phyloP scores from a whole-genome alignment of 164 flowering plant species.

The Dillenia turbinata region DNA sequence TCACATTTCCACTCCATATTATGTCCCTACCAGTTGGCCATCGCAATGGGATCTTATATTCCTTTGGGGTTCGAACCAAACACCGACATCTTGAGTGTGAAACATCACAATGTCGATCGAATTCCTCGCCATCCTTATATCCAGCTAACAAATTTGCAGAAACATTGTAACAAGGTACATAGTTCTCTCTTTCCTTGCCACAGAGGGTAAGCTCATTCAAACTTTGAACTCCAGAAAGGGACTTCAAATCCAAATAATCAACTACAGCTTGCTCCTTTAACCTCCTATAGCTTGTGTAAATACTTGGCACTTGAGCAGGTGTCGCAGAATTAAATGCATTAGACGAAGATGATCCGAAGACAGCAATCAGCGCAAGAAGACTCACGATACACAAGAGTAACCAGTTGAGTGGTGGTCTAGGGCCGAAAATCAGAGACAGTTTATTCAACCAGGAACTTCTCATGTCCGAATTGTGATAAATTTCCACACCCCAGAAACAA shows the following conservation, averaged over 20 bases:
- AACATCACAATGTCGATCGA: conserved; percentile 86
- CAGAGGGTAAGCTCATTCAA: conserved; percentile 65
- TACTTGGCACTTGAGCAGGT: conserved; percentile 30
- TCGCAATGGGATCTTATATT: conserved; percentile 81
- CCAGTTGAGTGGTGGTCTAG: conserved; percentile 61
- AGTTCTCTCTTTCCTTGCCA: conserved; percentile 77
- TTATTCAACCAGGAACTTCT: conserved; percentile 68
- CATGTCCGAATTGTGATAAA: conserved; percentile 49
- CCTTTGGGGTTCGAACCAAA: conserved; percentile 86
- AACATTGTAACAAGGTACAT: conserved; percentile 88
- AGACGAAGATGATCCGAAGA: conserved; percentile 56
- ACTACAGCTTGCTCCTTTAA: conserved; percentile 66
- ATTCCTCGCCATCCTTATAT: conserved; percentile 76
- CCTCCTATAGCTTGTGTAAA: conserved; percentile 63
- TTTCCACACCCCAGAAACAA: conserved; percentile 10
- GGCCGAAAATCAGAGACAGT: conserved; percentile 39
- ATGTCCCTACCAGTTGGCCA: conserved; percentile 96
- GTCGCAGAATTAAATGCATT: conserved; percentile 33
- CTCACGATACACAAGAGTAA: conserved; percentile 57
- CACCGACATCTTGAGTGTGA: conserved; percentile 38
- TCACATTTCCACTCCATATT: conserved; percentile 95
- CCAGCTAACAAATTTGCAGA: conserved; percentile 63
- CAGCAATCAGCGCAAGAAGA: conserved; percentile 50
- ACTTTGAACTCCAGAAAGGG: conserved; percentile 43
- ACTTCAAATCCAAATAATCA: conserved; percentile 67